Base-by-base conservation (phyloP, 768 basidiomycete genomes). In the Calocera cornea region DNA sequence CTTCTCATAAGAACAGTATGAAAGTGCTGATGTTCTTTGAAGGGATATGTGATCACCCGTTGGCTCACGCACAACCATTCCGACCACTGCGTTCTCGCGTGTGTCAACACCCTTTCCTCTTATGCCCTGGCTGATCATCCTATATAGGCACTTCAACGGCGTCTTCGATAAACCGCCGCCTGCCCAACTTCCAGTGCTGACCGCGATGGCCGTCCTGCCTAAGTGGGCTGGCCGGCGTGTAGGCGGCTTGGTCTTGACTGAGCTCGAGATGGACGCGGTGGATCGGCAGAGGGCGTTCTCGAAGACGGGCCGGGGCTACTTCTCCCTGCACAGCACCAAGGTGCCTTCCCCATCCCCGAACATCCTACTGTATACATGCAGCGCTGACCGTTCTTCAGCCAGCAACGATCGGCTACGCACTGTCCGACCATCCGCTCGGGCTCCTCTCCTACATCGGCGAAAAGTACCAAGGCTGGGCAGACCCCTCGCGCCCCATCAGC, bases 381-480 rank as follows among this genome's bases (percentile, higher is more conserved):
- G 14, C 5, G 36, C 36, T 38, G 36, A 38, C 14, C 14, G 36
- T 5, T 38, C 27, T n/a, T 11, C 64, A 74, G 67, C 73, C 73
- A 33, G 69, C 70, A 22, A 71, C 74, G 22, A 71, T 75, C 24
- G 74, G 75, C 12, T 69, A 72, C 34, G 74, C 73, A 17, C 64
- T 75, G 27, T 66, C 69, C 64, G 74, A 74, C 66, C 72, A 69
- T 41, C 75, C 75, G 0, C 65, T 75, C 19, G 74, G 72, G 17
- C 65, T 70, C 19, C 71, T 75, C 1, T 67, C 73, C 11, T 75
- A 70, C 69, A 70, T 75, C 0, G 74, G 73, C 19, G 71, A 71
- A 27, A 67, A 71, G 34, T 70, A 70, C 65, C 65, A 65, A 19
- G 64, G 34, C 1, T 70, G 72, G 44, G 16, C 19, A 7, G 44